Evolutionary conservation across 495 filamentous ascomycete genomes (phyloP).

Genomic region (Penicillium salamii): DNA sequence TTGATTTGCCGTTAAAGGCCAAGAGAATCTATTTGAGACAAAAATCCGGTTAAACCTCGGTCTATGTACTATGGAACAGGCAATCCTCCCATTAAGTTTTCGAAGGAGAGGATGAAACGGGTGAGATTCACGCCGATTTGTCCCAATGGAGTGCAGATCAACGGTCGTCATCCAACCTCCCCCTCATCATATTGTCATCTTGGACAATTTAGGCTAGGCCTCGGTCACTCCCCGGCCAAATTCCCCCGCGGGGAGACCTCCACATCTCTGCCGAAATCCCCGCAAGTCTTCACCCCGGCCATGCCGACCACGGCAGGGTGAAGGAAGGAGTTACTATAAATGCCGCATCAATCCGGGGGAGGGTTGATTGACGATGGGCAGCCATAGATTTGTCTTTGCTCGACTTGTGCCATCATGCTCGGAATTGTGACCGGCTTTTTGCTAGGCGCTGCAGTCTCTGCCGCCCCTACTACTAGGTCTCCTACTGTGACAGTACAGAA

Average conservation of each 20-base stretch:
- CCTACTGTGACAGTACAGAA: constrained; percentile 28
- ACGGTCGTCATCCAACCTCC: neutral
- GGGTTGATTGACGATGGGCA: no score
- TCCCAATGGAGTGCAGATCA: neutral
- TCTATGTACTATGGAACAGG: neutral
- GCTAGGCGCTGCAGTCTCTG: constrained; percentile 9
- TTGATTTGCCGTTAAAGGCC: no score
- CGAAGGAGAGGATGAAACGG: neutral
- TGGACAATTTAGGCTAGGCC: no score
- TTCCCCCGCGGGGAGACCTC: no score
- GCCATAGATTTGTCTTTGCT: neutral
- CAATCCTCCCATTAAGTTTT: neutral
- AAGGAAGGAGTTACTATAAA: no score
- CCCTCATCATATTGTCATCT: neutral
- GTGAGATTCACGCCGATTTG: neutral
- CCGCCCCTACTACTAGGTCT: constrained; percentile 10
- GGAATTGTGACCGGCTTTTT: constrained; percentile 11
- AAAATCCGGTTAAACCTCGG: constrained; percentile 1
- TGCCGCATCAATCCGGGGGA: no score
- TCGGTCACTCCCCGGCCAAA: no score
- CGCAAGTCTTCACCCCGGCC: no score
- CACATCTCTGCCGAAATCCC: no score
- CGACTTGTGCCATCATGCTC: constrained; percentile 7
- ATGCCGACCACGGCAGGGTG: no score
- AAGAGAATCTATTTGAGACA: no score